These are phyloP conservation scores for Conticribra weissflogii DNA, from an alignment of 108 stramenopile genomes.

Conservation along the genomic window DNA sequence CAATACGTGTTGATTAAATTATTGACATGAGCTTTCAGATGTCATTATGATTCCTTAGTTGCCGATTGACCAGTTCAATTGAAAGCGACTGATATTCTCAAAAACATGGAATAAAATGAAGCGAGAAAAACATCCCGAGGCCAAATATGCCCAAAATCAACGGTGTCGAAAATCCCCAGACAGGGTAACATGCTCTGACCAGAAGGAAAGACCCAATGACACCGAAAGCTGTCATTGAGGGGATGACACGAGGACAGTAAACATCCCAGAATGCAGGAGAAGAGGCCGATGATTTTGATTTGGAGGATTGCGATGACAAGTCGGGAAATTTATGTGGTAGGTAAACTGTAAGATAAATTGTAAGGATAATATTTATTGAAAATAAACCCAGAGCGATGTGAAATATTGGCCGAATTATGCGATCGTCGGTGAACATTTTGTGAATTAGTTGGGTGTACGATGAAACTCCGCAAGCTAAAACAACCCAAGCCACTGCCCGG, in stretches of 20 bases:
- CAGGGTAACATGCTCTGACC: constrained; percentile 80
- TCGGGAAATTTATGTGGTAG: constrained; percentile 51
- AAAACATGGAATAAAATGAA: constrained; percentile 89
- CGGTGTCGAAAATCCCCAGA: constrained; percentile 91
- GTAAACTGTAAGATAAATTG: constrained; percentile 65
- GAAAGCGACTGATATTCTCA: too few species aligned
- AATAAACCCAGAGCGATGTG: constrained; percentile 38
- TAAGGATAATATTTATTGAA: constrained; percentile 47
- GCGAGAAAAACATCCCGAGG: constrained; percentile 76
- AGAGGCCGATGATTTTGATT: constrained; percentile 51
- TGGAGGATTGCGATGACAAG: neutral
- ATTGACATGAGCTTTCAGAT: too few species aligned
- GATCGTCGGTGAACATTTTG: constrained; percentile 49
- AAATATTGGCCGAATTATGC: constrained; percentile 56
- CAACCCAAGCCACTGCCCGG: constrained; percentile 72
- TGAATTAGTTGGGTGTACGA: constrained; percentile 54
- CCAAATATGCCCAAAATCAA: constrained; percentile 74
- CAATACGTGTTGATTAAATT: too few species aligned
- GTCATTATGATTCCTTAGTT: too few species aligned
- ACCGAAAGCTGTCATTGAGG: constrained; percentile 66
- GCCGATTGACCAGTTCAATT: too few species aligned
- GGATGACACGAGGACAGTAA: constrained; percentile 92
- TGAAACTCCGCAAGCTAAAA: constrained; percentile 54
- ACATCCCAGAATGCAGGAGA: constrained; percentile 75
- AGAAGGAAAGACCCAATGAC: constrained; percentile 64